A percentile compares a stretch with the other conserved stretches of the same genome.
Conservation (phyloP, 345 rosid genomes). For the Durio zibethinus region DNA sequence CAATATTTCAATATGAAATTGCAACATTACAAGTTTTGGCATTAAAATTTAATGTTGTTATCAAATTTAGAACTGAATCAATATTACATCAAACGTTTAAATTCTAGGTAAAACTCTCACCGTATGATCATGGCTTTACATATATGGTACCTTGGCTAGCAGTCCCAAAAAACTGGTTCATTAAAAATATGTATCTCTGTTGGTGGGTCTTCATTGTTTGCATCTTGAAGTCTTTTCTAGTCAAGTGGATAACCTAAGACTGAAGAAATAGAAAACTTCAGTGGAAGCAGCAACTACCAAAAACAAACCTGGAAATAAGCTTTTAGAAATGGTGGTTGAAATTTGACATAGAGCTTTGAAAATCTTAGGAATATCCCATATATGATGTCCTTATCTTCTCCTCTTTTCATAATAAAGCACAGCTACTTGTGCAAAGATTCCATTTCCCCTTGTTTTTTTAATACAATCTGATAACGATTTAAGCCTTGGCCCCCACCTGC, state of each 20-base stretch:
- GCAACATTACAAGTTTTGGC: no score
- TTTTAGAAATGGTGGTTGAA: not conserved
- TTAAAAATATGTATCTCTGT: not conserved
- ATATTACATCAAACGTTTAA: no score
- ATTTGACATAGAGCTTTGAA: not conserved
- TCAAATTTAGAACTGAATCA: no score
- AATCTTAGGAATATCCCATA: conserved; percentile 8
- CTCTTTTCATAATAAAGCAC: not conserved
- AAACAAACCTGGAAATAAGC: not conserved
- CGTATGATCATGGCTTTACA: no score
- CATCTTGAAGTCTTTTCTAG: conserved; percentile 9
- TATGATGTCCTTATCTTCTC: not conserved
- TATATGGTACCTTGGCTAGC: not conserved
- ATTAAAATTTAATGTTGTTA: no score
- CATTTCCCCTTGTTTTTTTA: not conserved
- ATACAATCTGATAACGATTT: not conserved
- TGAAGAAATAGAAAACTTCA: not conserved
- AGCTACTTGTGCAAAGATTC: conserved; percentile 10
- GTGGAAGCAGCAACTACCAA: not conserved
- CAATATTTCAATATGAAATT: no score
- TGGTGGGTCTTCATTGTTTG: conserved; percentile 7
- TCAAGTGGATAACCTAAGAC: not conserved
- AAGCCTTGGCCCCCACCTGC: conserved; percentile 4
- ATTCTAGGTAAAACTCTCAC: no score
- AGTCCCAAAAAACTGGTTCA: not conserved